Conservation (phyloP, 306 rosid species). For the Casuarina cunninghamiana region DNA sequence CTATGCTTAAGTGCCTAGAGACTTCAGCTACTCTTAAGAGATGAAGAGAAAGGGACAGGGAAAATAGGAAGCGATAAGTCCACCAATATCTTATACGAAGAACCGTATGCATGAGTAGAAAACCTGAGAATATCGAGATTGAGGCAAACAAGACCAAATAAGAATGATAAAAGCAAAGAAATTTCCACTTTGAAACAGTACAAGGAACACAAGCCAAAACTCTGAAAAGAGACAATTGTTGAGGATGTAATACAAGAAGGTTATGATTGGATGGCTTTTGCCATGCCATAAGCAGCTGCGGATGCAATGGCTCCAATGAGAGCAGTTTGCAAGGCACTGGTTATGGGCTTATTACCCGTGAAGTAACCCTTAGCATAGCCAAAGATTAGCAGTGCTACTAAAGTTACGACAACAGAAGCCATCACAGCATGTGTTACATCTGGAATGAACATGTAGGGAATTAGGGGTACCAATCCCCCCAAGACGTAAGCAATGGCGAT, state of each 20-base stretch:
- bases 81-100: too few relatives aligned
- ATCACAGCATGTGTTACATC: conserved; percentile 59
- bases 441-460: conserved; percentile 74
- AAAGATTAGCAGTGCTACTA: conserved; percentile 66
- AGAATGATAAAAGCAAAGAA: not conserved
- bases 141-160: not conserved
- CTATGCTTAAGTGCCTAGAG: too few relatives aligned
- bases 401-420: conserved; percentile 57
- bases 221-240: not conserved
- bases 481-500: conserved; percentile 77
- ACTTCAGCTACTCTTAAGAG: too few relatives aligned
- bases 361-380: conserved; percentile 86
- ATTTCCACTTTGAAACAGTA: not conserved
- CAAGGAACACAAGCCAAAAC: conserved; percentile 1
- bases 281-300: conserved; percentile 77
- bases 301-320: conserved; percentile 86
- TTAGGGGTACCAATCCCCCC: conserved; percentile 77
- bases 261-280: conserved; percentile 66
- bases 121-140: not conserved
- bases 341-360: conserved; percentile 70
- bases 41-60: too few relatives aligned
- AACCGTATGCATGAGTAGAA: too few relatives aligned
- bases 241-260: not conserved
- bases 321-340: conserved; percentile 78
- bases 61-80: too few relatives aligned